Conservation (phyloP, 2,329 filamentous ascomycete species). For the Alternaria gaisen region DNA sequence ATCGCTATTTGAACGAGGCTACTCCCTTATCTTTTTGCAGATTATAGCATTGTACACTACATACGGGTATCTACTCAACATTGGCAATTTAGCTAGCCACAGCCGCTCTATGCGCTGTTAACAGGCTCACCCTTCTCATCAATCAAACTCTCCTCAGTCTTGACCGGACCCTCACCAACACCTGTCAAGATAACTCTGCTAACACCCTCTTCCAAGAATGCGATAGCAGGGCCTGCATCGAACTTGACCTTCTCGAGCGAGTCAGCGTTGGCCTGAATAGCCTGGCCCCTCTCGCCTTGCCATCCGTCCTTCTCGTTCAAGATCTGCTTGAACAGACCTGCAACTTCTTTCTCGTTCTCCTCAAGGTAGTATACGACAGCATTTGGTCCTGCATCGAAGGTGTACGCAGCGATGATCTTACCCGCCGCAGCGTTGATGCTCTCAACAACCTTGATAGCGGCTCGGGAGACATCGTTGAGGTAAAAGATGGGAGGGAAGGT, state of each 20-base stretch:
- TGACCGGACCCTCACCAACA: slow-evolving; percentile 88
- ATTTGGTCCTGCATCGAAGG: slow-evolving; percentile 96
- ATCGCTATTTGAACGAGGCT: too few species aligned
- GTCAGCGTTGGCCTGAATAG: slow-evolving; percentile 58
- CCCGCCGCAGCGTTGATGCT: slow-evolving; percentile 83
- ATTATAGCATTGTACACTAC: not conserved
- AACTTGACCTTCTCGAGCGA: slow-evolving; percentile 71
- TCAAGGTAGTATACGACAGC: slow-evolving; percentile 95
- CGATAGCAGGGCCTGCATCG: slow-evolving; percentile 49
- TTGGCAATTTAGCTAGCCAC: not conserved
- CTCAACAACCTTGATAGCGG: slow-evolving; percentile 88
- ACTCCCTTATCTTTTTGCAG: too few species aligned
- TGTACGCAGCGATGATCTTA: slow-evolving; percentile 87
- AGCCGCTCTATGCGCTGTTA: slow-evolving; percentile 17
- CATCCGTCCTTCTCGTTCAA: slow-evolving; percentile 73
- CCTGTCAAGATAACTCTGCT: slow-evolving; percentile 89
- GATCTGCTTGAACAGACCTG: slow-evolving; percentile 78
- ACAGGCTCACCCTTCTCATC: slow-evolving; percentile 62
- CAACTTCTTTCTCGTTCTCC: slow-evolving; percentile 75
- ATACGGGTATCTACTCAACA: slow-evolving; percentile 15
- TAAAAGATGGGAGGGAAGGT: slow-evolving; percentile 98
- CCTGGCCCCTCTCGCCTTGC: slow-evolving; percentile 65
- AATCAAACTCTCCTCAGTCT: slow-evolving; percentile 79
- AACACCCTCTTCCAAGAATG: slow-evolving; percentile 75
- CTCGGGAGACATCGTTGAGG: slow-evolving; percentile 91